phyloP scores from a whole-genome alignment of 441 rosid genomes.

The Macaranga tanarius region DNA sequence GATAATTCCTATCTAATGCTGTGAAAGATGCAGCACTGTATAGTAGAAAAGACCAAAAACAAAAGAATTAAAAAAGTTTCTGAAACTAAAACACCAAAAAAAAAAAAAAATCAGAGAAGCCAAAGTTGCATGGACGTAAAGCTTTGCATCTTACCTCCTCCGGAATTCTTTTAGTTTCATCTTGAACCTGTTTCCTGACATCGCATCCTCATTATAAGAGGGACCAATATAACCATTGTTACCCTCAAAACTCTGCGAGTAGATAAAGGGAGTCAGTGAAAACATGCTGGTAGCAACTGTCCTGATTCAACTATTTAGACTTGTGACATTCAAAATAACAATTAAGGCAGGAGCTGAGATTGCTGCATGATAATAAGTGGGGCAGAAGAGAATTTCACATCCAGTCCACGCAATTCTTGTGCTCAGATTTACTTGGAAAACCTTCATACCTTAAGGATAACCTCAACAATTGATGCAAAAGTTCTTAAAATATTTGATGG shows the following conservation, averaged over 20 bases:
- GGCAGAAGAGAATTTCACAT: constrained; percentile 3
- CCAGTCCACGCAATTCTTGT: not conserved
- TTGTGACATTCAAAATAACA: constrained; percentile 2
- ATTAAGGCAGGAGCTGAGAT: constrained; percentile 5
- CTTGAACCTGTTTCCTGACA: constrained; percentile 74
- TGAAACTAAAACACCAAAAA: not conserved
- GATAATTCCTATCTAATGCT: constrained; percentile 85
- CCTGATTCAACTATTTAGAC: constrained; percentile 10
- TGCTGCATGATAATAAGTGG: constrained; percentile 1
- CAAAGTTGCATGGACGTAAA: not conserved
- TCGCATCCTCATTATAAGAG: constrained; percentile 47
- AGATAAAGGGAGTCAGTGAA: constrained; percentile 6
- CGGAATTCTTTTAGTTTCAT: constrained; percentile 86
- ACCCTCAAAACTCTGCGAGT: constrained; percentile 55
- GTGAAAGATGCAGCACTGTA: constrained; percentile 83
- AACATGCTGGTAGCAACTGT: not conserved
- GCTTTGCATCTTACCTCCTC: constrained; percentile 50
- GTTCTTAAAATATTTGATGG: not conserved
- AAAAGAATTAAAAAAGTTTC: not conserved
- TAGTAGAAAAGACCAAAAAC: not conserved
- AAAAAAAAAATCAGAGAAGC: not conserved
- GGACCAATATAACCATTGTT: constrained; percentile 63
- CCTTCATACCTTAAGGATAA: constrained; percentile 1
- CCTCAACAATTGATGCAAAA: constrained; percentile 1
- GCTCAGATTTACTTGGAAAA: not conserved